phyloP scores from a whole-genome alignment of 192 early-diverging fungal genomes.

The Linderina pennispora region DNA sequence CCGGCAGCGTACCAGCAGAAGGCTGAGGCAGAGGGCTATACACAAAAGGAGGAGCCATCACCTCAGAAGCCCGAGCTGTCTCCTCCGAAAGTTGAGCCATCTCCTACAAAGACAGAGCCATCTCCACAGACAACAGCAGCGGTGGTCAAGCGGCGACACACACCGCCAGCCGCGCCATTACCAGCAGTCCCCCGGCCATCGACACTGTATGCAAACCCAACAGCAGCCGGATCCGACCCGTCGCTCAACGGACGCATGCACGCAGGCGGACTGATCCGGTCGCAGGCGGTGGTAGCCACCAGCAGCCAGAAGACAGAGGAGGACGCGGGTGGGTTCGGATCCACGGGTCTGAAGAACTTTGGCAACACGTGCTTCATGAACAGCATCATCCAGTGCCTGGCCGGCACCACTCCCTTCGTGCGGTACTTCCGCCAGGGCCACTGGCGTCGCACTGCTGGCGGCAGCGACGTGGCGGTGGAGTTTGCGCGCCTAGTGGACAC shows the following conservation, averaged over 20 bases:
- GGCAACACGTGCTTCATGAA: conserved; percentile 90
- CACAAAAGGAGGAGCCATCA: too few relatives aligned
- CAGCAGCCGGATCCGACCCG: conserved; percentile 36
- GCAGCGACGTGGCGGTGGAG: conserved; percentile 57
- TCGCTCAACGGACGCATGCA: conserved; percentile 41
- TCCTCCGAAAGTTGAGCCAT: too few relatives aligned
- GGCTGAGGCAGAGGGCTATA: too few relatives aligned
- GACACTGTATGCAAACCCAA: conserved; percentile 23
- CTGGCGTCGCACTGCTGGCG: conserved; percentile 46
- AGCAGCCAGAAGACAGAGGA: conserved; percentile 4
- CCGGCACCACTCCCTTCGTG: conserved; percentile 61
- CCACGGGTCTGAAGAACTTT: conserved; percentile 69
- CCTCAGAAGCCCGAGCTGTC: too few relatives aligned
- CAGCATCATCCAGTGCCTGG: conserved; percentile 73
- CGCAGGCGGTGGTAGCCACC: background rate
- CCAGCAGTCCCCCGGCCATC: conserved; percentile 2
- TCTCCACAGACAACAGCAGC: conserved; percentile 2
- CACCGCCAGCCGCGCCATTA: background rate
- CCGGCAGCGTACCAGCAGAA: conserved; percentile 13
- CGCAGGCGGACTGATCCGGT: conserved; percentile 27
- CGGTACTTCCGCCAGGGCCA: conserved; percentile 66
- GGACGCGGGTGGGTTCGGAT: conserved; percentile 52
- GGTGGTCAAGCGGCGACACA: too few relatives aligned
- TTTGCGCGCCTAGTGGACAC: conserved; percentile 72
- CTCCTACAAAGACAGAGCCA: too few relatives aligned